These are phyloP conservation scores for Cardamine occulta DNA, from an alignment of 345 rosid species.

Conservation along the genomic window DNA sequence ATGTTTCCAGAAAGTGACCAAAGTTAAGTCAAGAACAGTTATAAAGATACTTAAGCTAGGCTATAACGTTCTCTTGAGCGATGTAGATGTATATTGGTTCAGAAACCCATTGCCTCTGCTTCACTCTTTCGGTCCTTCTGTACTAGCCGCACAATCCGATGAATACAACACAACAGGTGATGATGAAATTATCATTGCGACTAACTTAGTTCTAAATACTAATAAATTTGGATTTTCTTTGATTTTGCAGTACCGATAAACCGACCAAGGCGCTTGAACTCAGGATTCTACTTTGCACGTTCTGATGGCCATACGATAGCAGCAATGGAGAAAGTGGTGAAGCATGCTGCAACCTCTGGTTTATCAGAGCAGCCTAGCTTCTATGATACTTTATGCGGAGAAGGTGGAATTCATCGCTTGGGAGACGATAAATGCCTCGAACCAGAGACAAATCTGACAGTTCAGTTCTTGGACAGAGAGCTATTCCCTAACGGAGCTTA, in stretches of 20 bases:
- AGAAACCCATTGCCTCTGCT: conserved; percentile 71
- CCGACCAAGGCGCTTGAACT: conserved; percentile 84
- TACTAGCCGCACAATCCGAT: conserved; percentile 84
- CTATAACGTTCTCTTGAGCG: conserved; percentile 86
- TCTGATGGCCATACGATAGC: conserved; percentile 64
- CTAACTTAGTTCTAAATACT: background rate
- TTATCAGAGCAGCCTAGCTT: conserved; percentile 95
- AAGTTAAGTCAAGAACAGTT: conserved; percentile 90
- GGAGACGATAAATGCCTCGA: conserved; percentile 68
- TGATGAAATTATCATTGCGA: conserved; percentile 14
- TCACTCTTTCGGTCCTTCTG: conserved; percentile 67
- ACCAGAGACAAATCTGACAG: conserved; percentile 66
- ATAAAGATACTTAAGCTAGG: conserved; percentile 79
- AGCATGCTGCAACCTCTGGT: conserved; percentile 76
- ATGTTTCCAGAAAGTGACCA: conserved; percentile 91
- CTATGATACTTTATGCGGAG: conserved; percentile 88
- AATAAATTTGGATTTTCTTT: conserved; percentile 1
- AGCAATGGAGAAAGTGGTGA: conserved; percentile 87
- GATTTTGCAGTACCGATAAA: conserved; percentile 68
- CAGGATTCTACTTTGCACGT: conserved; percentile 84
- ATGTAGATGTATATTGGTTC: conserved; percentile 94
- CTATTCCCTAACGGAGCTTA: conserved; percentile 95
- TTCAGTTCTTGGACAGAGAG: conserved; percentile 78
- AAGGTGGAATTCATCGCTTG: conserved; percentile 63
- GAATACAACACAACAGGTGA: conserved; percentile 80